These are phyloP conservation scores for Pinus tabuliformis DNA, from an alignment of 75 land plant species.

Conservation along the genomic window DNA sequence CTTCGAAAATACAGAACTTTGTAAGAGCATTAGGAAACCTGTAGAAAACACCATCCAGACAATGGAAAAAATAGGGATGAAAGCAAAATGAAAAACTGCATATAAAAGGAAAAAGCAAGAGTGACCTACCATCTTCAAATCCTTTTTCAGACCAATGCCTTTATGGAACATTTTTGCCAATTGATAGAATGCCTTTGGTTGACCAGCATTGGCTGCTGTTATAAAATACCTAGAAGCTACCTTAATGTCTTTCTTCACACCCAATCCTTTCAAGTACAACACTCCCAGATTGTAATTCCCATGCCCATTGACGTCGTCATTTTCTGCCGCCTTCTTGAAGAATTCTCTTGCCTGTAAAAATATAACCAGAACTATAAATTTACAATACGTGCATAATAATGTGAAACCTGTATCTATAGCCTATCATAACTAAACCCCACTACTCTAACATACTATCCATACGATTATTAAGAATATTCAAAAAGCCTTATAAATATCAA, in stretches of 20 bases:
- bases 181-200: conserved; percentile 95
- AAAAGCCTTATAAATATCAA: neutral
- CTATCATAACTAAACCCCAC: neutral
- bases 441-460: neutral
- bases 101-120: neutral
- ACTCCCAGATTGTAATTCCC: conserved; percentile 79
- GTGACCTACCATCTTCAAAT: conserved; percentile 63
- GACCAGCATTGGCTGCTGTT: conserved; percentile 77
- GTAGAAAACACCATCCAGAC: too few relatives aligned
- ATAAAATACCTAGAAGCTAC: conserved; percentile 64
- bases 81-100: neutral
- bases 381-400: neutral
- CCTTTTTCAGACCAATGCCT: conserved; percentile 88
- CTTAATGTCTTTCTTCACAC: conserved; percentile 75
- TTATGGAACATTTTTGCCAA: conserved; percentile 90
- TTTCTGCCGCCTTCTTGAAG: conserved; percentile 83
- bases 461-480: neutral
- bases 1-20: too few relatives aligned
- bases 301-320: conserved; percentile 79
- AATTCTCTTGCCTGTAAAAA: conserved; percentile 82
- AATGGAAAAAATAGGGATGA: too few relatives aligned
- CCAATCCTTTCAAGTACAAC: conserved; percentile 83
- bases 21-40: too few relatives aligned
- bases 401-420: too few relatives aligned
- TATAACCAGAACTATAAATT: conserved; percentile 14